A percentile compares a stretch with the other conserved stretches of the same genome.
Conservation (phyloP, 441 rosid species). For the Gossypium gossypioides region DNA sequence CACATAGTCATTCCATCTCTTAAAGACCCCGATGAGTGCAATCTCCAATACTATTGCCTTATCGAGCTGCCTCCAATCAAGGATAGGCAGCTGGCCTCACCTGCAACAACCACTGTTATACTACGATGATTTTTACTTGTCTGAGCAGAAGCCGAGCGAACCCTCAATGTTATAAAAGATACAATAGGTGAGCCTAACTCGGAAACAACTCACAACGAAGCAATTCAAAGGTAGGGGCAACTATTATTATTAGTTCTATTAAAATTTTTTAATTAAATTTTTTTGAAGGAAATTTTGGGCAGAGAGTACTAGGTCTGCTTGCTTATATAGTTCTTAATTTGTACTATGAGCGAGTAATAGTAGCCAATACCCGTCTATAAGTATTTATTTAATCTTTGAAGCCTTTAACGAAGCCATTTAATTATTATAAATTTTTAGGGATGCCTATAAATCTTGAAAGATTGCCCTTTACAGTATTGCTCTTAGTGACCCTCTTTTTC, state of each 20-base stretch:
- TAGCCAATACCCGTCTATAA: neutral
- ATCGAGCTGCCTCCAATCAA: neutral
- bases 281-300: neutral
- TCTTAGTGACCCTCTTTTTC: neutral
- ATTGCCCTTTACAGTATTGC: neutral
- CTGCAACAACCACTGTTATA: neutral
- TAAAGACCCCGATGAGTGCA: neutral
- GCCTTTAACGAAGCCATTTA: neutral
- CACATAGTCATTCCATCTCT: conserved; percentile 16
- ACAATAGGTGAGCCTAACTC: neutral
- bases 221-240: neutral
- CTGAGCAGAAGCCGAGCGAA: neutral
- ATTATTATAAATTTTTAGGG: too few species aligned
- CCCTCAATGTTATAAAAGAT: conserved; percentile 1
- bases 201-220: neutral
- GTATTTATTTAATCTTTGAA: neutral
- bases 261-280: neutral
- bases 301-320: neutral
- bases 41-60: neutral
- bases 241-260: neutral
- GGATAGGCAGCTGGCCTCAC: neutral
- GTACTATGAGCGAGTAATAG: neutral
- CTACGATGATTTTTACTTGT: neutral
- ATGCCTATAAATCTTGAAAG: neutral
- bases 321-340: neutral